Base-by-base conservation (phyloP, 371 early-diverging fungal genomes). In the Mucor circinelloides region DNA sequence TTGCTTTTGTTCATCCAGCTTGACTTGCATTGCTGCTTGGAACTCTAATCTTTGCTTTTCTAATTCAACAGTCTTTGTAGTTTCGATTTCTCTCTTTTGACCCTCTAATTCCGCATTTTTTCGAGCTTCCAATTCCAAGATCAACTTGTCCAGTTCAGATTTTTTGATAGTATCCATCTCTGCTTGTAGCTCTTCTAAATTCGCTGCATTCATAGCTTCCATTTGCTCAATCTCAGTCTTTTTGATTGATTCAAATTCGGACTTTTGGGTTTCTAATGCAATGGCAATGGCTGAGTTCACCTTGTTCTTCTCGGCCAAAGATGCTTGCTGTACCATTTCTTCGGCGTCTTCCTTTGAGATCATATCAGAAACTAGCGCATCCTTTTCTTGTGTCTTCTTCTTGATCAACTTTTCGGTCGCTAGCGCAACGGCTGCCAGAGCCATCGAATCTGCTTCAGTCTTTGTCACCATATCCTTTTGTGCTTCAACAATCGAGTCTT, bases 381-480 rank as follows among this genome's bases (percentile, higher is more conserved):
- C n/a, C 0, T 38, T 59, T 7, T 36, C 27, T 34, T 34, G 38
- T 17, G n/a, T 31, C n/a, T 21, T 34, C 46, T 66, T 38, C 6
- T 55, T 34, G 23, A 40, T 55, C 7, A 48, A 66, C 30, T 63
- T 44, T 23, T 63, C 63, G 19, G 19, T 63, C 3, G 68, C 38
- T 12, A 57, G 15, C 1, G 48, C 58, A 17, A 68, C 66, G 25
- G 71, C 71, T 50, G 66, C 71, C 62, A 62, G 40, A 13, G 58
- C 63, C 44, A 62, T 32, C 6, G 59, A 31, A 9, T 70, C 66
- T 5, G 71, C 71, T 32, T 70, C 60, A 2, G 57, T 27, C 21
- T 66, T 70, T 10, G 66, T 58, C 3, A 66, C n/a, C 71, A 70
- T 62, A 17, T 62, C 50, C 27, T 60, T 60, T 38, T 60, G 28